Conservation (phyloP, 2,329 filamentous ascomycete species). For the Fusarium tupiense region DNA sequence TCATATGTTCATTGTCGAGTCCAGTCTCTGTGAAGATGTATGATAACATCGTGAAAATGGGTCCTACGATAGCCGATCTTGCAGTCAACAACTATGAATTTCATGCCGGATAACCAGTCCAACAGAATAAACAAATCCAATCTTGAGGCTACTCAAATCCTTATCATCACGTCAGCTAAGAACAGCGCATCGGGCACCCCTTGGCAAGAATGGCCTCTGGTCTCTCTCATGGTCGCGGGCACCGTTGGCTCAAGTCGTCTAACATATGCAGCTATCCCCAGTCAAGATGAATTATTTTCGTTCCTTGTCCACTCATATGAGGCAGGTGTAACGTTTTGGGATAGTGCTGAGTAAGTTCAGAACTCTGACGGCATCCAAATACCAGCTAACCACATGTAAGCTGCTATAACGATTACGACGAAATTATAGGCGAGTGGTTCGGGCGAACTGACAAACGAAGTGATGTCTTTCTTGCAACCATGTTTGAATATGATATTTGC, state of each 20-base stretch:
- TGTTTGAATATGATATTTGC: no score
- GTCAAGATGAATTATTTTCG: constrained; percentile 58
- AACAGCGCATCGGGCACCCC: neutral
- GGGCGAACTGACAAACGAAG: constrained; percentile 54
- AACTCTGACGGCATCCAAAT: neutral
- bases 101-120: neutral
- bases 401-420: constrained; percentile 57
- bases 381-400: constrained; percentile 1
- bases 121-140: neutral
- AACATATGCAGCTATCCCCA: constrained; percentile 40
- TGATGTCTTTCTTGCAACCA: constrained; percentile 57
- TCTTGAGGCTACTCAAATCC: no score
- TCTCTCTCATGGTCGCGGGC: constrained; percentile 61
- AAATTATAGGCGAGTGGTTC: constrained; percentile 58
- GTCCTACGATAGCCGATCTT: neutral
- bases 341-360: constrained; percentile 50
- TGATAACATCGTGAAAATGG: neutral
- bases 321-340: constrained; percentile 59
- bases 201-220: constrained; percentile 62
- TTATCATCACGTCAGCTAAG: neutral
- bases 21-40: neutral
- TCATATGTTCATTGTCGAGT: neutral
- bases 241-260: constrained; percentile 55
- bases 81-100: neutral
- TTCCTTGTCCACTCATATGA: constrained; percentile 59